These are phyloP conservation scores for Nepenthes gracilis DNA, from an alignment of 148 eudicot genomes.

Conservation along the genomic window DNA sequence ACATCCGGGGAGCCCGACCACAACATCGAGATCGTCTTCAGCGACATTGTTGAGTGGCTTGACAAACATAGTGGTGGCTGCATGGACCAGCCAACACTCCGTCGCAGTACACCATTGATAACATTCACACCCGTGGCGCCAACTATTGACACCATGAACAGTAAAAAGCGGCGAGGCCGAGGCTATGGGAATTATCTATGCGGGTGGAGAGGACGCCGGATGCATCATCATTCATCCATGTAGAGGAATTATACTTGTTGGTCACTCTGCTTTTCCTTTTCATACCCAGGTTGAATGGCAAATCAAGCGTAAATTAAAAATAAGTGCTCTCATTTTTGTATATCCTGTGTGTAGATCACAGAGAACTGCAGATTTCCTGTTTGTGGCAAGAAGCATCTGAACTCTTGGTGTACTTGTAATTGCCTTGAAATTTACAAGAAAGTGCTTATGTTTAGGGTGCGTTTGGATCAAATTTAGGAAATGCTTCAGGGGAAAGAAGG, in stretches of 20 bases:
- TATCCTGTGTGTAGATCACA: too few relatives aligned
- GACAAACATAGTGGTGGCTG: constrained; percentile 36
- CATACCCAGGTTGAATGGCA: too few relatives aligned
- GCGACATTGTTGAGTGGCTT: constrained; percentile 78
- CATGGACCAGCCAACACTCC: neutral
- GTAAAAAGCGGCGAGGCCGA: constrained; percentile 12
- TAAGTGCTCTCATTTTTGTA: too few relatives aligned
- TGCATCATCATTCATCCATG: constrained; percentile 56
- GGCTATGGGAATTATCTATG: constrained; percentile 41
- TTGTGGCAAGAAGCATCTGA: too few relatives aligned
- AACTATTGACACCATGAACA: neutral
- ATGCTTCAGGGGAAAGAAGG: too few relatives aligned
- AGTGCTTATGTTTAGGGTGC: too few relatives aligned
- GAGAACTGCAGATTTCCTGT: too few relatives aligned
- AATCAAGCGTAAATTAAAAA: too few relatives aligned
- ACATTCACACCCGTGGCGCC: constrained; percentile 16
- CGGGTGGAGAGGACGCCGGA: constrained; percentile 65
- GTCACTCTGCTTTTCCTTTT: too few relatives aligned
- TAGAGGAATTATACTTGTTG: constrained; percentile 9
- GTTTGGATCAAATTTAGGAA: too few relatives aligned
- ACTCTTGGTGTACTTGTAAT: too few relatives aligned
- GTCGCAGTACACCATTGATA: constrained; percentile 1
- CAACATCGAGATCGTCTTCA: constrained; percentile 67
- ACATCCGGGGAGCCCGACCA: constrained; percentile 84
- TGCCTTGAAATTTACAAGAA: too few relatives aligned